Base-by-base conservation (phyloP, 768 basidiomycete genomes). In the Chalciporus chontae region DNA sequence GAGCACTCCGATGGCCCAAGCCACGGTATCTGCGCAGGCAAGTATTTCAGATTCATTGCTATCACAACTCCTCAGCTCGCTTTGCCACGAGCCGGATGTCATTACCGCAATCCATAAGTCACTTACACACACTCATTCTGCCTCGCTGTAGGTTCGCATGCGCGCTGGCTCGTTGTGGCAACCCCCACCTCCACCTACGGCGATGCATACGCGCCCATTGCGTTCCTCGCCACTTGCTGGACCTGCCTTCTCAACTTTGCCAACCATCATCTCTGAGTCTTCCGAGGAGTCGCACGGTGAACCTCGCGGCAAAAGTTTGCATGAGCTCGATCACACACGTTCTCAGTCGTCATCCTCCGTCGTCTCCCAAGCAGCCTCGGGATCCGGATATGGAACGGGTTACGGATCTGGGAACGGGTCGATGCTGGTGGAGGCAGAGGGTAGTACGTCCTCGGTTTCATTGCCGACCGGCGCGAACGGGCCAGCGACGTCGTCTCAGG, bases 191-290 rank as follows among this genome's bases (percentile, higher is more conserved):
- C 51, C 47, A 11, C 15, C 32, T 21, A 9, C 50, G 17, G 19
- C 40, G 10, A 40, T 48, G 21, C 49, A 57, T 5, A 51, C 67
- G 8, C 67, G 65, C 3, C 66, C 66, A 4, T 48, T 61, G 51
- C 66, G 66, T 13, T 67, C 66, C 11, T 67, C 66, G 0, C 66
- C 66, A 0, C 66, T 67, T 36, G 58, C 66, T 0, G 44, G 64
- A 1, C 57, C 56, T 27, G 64, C 21, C 3, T 57, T 67, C 14
- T 67, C 63, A 8, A 67, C 53, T 0, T 50, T 61, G 7, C 60
- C 66, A 0, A 58, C 64, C 38, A 55, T 55, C 31, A 55, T 57
- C 47, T 55, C 57, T 32, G 60, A 58, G 49, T 50, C 48, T 2
- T 53, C 60, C 21, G 54, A 67, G 26, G 65, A 64, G 15, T 50